Conservation (phyloP, 2,329 filamentous ascomycete species). For the Diaporthe batatas region DNA sequence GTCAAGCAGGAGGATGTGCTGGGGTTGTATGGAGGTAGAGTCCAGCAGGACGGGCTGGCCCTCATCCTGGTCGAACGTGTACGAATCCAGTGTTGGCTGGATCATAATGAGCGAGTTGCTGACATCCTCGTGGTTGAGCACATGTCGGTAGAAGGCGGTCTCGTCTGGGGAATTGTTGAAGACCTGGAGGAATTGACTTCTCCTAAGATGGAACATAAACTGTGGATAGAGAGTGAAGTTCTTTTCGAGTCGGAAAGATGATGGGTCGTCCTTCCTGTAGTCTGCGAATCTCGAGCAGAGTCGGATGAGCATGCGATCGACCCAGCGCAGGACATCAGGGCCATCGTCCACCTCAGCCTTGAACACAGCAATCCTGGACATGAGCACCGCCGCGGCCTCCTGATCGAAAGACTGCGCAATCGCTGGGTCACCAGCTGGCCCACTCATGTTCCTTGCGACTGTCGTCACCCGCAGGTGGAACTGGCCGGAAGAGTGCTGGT, state of each 20-base stretch:
- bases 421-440: conserved; percentile 92
- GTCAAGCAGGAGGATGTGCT: conserved; percentile 93
- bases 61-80: conserved; percentile 96
- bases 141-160: conserved; percentile 98
- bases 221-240: conserved; percentile 99
- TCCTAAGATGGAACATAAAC: conserved; percentile 99
- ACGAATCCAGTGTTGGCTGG: conserved; percentile 95
- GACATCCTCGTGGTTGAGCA: conserved; percentile 96
- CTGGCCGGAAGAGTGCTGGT: conserved; percentile 96
- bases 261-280: conserved; percentile 97
- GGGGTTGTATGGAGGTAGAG: conserved; percentile 94
- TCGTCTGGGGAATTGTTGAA: conserved; percentile 99
- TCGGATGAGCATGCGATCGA: conserved; percentile 97
- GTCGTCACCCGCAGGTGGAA: conserved; percentile 97
- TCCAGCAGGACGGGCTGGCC: conserved; percentile 94
- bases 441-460: conserved; percentile 89
- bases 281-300: conserved; percentile 97
- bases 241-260: conserved; percentile 96
- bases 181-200: conserved; percentile 97
- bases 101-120: conserved; percentile 99
- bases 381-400: conserved; percentile 95
- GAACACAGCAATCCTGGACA: conserved; percentile 99
- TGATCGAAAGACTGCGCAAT: conserved; percentile 98
- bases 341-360: conserved; percentile 99
- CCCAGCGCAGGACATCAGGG: conserved; percentile 97